A percentile compares a stretch with the other conserved stretches of the same genome.
phyloP scores from a whole-genome alignment of 148 eudicot species.

The Tetragonia tetragonoides region DNA sequence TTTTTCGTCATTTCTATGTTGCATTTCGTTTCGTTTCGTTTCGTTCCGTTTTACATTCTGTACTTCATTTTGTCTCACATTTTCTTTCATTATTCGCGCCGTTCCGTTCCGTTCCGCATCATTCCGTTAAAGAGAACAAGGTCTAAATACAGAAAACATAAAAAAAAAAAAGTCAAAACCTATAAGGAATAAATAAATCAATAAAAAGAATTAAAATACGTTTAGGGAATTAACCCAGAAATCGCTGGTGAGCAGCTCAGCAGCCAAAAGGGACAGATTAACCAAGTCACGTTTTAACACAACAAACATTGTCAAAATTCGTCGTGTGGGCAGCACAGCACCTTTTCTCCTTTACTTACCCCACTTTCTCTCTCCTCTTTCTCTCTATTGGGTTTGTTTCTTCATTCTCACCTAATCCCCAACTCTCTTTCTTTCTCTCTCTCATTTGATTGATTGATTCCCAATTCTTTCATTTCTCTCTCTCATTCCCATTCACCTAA shows the following conservation, averaged over 20 bases:
- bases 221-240: background rate
- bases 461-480: constrained; percentile 1
- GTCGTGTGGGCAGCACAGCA: constrained; percentile 56
- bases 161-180: background rate
- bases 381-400: constrained; percentile 6
- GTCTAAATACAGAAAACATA: too few species aligned
- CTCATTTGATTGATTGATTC: constrained; percentile 18
- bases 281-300: background rate
- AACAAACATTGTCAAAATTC: background rate
- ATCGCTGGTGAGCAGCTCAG: background rate
- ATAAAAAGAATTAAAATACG: too few species aligned
- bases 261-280: background rate
- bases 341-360: constrained; percentile 4
- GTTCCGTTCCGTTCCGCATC: too few species aligned
- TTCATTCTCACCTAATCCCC: constrained; percentile 27
- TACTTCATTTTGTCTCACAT: too few species aligned
- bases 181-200: background rate
- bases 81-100: too few species aligned
- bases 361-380: constrained; percentile 13
- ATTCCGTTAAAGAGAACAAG: too few species aligned
- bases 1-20: too few species aligned
- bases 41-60: too few species aligned
- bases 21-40: too few species aligned
- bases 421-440: constrained; percentile 5
- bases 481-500: background rate